Base-by-base conservation (phyloP, 2,329 filamentous ascomycete genomes). In the Penicillium sp. region DNA sequence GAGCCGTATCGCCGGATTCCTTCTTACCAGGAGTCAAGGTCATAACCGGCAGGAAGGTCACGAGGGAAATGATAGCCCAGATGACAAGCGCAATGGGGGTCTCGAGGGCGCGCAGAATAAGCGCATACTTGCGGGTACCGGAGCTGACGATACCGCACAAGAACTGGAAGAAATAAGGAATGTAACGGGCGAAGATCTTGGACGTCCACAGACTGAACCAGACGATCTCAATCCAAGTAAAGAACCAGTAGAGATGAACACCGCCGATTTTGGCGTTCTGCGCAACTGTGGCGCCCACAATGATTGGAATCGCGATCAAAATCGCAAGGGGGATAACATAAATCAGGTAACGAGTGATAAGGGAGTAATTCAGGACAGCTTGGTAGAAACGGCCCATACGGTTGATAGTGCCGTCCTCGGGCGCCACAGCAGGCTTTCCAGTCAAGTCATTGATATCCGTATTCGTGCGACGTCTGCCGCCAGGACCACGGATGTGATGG, bases 191-290 rank as follows among this genome's bases (percentile, higher is more conserved):
- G 26, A 84, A 69, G 46, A 86, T 73, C 69, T 88, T 88, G 61
- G 81, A 82, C 14, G 77, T 77, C 85, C 85, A 88, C 57, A 88
- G 73, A 64, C 81, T 82, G 36, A 84, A 72, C 85, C 85, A 88
- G 50, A 87, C 77, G 44, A 87, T 78, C 68, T 87, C 84, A 36
- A 87, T 74, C 85, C 85, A 88, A 17, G 80, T 78, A 73, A 86
- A 88, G 72, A 88, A 84, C 78, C 81, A 85, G 50, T 81, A 75
- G 38, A 85, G 76, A 8, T 78, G 73, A 5, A 86, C 83, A 22
- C 80, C 80, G 16, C 81, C 82, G 59, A 86, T 82, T 28, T 71
- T 75, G 8, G 79, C 78, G 44, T 77, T 56, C 31, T 68, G 65
- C 30, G 79, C 76, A 35, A 67, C 77, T 0, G 80, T 82, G 6